These are phyloP conservation scores for Madurella mycetomatis DNA, from an alignment of 2,329 filamentous ascomycete species.

Conservation along the genomic window DNA sequence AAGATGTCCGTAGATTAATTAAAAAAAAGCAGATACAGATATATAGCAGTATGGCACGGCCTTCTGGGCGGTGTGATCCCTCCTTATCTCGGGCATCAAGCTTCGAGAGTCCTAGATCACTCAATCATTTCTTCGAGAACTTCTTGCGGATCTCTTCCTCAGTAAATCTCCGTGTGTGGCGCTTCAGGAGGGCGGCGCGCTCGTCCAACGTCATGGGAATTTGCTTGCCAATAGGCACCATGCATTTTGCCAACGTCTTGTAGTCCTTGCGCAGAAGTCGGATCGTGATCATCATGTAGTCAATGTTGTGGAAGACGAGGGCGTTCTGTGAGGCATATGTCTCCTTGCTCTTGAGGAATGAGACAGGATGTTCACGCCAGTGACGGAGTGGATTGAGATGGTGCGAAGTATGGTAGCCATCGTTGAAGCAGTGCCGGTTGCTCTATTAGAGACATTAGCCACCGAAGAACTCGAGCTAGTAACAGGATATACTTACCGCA, in stretches of 20 bases:
- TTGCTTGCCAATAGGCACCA: slow-evolving; percentile 70
- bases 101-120: not conserved
- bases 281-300: slow-evolving; percentile 72
- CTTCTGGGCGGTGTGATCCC: too few relatives aligned
- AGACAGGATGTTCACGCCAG: slow-evolving; percentile 74
- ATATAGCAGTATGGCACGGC: too few relatives aligned
- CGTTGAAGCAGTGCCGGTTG: slow-evolving; percentile 37
- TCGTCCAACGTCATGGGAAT: slow-evolving; percentile 61
- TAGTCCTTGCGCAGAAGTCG: slow-evolving; percentile 69
- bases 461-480: not conserved
- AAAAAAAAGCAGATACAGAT: too few relatives aligned
- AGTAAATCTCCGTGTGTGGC: slow-evolving; percentile 55
- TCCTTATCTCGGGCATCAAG: not conserved
- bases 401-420: slow-evolving; percentile 78
- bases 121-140: not conserved
- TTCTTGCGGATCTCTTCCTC: not conserved
- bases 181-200: slow-evolving; percentile 57
- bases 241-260: slow-evolving; percentile 59
- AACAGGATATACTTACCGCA: slow-evolving; percentile 49
- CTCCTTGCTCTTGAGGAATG: slow-evolving; percentile 66
- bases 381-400: slow-evolving; percentile 74
- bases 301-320: slow-evolving; percentile 75
- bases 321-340: slow-evolving; percentile 63
- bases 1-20: not conserved
- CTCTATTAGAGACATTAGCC: slow-evolving; percentile 30